Base-by-base conservation (phyloP, 495 filamentous ascomycete genomes). In the Aspergillus hancockii region DNA sequence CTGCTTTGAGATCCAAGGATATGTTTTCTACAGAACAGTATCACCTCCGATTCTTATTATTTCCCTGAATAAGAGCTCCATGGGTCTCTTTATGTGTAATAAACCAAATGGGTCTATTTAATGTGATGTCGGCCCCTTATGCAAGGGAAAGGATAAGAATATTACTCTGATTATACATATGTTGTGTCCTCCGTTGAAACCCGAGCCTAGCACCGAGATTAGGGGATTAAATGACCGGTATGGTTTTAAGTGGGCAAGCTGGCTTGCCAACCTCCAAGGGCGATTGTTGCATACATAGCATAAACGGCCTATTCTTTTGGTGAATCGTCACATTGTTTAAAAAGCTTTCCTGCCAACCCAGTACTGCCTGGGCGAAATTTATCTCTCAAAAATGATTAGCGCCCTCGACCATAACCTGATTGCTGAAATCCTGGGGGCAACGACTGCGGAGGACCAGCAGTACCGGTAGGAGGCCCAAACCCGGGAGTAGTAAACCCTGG, bases 401-500 rank as follows among this genome's bases (percentile, higher is more conserved):
- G 74, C 36, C 63, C 72, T 7, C 73, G 71, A 28, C 72, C 77
- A 67, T 79, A 83, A 5, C 73, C 72, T 3, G 75, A 65, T 61
- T 75, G 81, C 63, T 82, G 80, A 52, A 83, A 84, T 7, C 79
- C 80, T 18, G 77, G 78, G 7, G 80, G 80, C 21, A 83, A 58
- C 18, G 76, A 69, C 21, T 76, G 75, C 1, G 75, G 75, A 30
- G 70, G 63, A 12, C 71, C 74, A 57, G 71, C 60, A 38, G 64
- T 59, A 19, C 72, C 70, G 52, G 63, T 52, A 32, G 74, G 67
- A 21, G 78, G 72, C 8, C 67, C 72, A 62, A 84, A 85, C 1
- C 81, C 83, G 28, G 83, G 79, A 18, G 84, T 79, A 1, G 74
- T 80, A 60, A 85, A 82, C 6, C 82, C 83, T 47, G 85, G 81